phyloP scores from a whole-genome alignment of 257 asterid species.

The Salvia splendens region DNA sequence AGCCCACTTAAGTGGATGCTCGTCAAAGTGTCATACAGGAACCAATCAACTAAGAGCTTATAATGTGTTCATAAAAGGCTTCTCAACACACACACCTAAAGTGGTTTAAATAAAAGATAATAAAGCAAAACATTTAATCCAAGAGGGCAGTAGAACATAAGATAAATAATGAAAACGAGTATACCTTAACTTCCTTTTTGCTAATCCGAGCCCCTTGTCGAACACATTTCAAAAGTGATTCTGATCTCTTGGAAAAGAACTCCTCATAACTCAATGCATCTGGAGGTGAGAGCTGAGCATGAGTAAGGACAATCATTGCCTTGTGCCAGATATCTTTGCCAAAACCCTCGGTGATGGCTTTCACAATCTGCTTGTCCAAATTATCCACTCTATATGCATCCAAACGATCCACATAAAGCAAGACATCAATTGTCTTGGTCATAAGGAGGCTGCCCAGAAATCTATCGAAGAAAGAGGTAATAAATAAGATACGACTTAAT shows the following conservation, averaged over 20 bases:
- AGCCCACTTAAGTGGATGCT: no score
- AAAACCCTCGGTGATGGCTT: constrained; percentile 79
- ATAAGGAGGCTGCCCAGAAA: constrained; percentile 73
- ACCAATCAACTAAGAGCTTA: no score
- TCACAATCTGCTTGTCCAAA: constrained; percentile 85
- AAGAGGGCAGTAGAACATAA: not conserved
- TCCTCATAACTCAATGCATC: constrained; percentile 90
- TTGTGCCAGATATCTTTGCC: constrained; percentile 88
- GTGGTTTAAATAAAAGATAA: not conserved
- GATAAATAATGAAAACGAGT: no score
- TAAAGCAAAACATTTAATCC: not conserved
- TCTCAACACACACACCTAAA: not conserved
- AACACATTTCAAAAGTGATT: constrained; percentile 75
- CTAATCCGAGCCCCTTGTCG: constrained; percentile 71
- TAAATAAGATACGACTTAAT: not conserved
- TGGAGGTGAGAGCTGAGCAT: constrained; percentile 98
- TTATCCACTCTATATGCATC: constrained; percentile 96
- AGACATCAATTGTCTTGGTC: constrained; percentile 87
- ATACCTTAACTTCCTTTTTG: constrained; percentile 64
- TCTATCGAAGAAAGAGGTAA: constrained; percentile 22
- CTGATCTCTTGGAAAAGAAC: constrained; percentile 80
- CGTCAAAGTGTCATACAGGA: no score
- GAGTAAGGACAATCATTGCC: constrained; percentile 81
- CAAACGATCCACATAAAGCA: constrained; percentile 96
- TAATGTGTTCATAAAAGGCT: not conserved